These are phyloP conservation scores for Houttuynia cordata DNA, from an alignment of 164 flowering plant genomes.

Conservation along the genomic window DNA sequence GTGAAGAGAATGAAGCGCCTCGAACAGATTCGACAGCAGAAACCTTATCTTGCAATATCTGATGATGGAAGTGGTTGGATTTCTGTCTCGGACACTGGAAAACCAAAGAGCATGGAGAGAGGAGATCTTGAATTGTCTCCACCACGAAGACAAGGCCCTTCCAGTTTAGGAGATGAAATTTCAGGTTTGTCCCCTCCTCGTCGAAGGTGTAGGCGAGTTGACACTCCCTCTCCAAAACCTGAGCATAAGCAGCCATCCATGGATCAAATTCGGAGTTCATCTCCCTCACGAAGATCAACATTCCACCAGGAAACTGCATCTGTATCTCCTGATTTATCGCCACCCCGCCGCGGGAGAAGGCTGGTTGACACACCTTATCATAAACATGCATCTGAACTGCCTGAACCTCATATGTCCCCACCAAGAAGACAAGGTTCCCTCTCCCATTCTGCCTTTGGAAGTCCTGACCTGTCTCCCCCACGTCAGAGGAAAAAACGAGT, in stretches of 20 bases:
- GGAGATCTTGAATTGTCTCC: constrained; percentile 35
- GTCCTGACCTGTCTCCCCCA: constrained; percentile 26
- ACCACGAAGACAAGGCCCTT: constrained; percentile 22
- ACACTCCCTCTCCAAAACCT: constrained; percentile 22
- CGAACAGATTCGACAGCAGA: constrained; percentile 44
- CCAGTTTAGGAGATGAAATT: background rate
- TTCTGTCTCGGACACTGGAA: constrained; percentile 34
- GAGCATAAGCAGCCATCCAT: background rate
- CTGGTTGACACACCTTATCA: constrained; percentile 25
- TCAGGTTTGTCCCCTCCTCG: constrained; percentile 25
- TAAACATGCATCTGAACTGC: constrained; percentile 5
- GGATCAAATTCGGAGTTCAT: background rate
- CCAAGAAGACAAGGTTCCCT: background rate
- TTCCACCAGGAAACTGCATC: background rate
- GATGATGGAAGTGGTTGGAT: constrained; percentile 99
- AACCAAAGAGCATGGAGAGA: background rate
- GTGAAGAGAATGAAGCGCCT: constrained; percentile 76
- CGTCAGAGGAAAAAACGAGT: constrained; percentile 10
- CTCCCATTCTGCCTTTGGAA: background rate
- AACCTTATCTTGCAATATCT: constrained; percentile 57
- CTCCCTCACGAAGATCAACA: background rate
- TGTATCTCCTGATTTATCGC: constrained; percentile 18
- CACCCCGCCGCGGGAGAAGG: constrained; percentile 11
- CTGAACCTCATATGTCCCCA: constrained; percentile 2
- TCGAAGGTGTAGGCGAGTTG: constrained; percentile 5